Evolutionary conservation across 2,329 filamentous ascomycete genomes (phyloP).

Genomic region (Claviceps sp.): DNA sequence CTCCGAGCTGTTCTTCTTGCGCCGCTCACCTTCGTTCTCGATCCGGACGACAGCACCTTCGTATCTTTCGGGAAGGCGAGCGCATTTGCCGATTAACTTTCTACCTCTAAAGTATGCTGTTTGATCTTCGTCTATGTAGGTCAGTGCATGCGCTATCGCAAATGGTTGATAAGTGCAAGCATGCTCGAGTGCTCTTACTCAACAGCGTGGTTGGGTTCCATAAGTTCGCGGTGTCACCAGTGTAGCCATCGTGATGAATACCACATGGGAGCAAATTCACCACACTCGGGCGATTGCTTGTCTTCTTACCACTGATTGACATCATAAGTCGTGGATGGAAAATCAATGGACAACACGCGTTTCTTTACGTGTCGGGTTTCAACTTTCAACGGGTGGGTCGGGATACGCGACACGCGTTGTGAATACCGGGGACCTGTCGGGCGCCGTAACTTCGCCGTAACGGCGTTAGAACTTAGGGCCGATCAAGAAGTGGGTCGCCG

Average conservation of each 20-base stretch:
- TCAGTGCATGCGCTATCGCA: neutral
- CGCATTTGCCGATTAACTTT: conserved; percentile 54
- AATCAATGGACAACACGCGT: neutral
- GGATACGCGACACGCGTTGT: too few relatives aligned
- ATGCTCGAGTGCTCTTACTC: conserved; percentile 22
- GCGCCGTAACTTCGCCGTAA: too few relatives aligned
- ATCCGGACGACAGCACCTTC: conserved; percentile 43
- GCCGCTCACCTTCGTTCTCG: conserved; percentile 25
- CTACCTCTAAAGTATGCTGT: conserved; percentile 66
- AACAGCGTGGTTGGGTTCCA: conserved; percentile 49
- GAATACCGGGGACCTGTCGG: too few relatives aligned
- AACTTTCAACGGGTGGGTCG: too few relatives aligned
- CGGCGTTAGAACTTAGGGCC: too few relatives aligned
- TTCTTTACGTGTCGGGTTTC: neutral
- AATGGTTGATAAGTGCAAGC: neutral
- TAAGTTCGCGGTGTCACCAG: conserved; percentile 50
- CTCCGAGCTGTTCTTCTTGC: conserved; percentile 11
- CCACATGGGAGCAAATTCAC: conserved; percentile 70
- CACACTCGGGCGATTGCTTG: conserved; percentile 26
- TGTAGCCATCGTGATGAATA: conserved; percentile 63
- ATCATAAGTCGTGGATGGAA: conserved; percentile 24
- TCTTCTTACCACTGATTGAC: conserved; percentile 18
- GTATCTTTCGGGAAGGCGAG: conserved; percentile 60
- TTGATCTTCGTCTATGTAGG: conserved; percentile 31
- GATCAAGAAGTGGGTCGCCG: too few relatives aligned